Percentiles rank a stretch among this genome's conserved stretches.
phyloP scores from a whole-genome alignment of 331 rosid species.

The Saraca asoca region DNA sequence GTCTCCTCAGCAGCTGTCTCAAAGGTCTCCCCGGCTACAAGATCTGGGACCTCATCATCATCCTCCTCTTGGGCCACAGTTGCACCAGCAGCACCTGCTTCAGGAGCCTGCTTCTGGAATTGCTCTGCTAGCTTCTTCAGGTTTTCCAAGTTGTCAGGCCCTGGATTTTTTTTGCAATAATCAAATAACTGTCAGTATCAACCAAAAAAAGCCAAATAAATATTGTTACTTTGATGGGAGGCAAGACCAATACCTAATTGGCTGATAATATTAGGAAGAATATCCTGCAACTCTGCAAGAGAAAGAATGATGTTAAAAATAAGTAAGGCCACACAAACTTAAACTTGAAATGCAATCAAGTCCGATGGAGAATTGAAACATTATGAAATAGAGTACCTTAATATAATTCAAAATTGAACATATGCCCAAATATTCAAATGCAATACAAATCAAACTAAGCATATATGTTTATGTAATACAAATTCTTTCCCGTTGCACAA shows the following conservation, averaged over 20 bases:
- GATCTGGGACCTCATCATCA: constrained; percentile 68
- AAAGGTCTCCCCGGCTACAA: constrained; percentile 59
- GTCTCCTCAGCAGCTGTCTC: constrained; percentile 66
- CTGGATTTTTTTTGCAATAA: constrained; percentile 31
- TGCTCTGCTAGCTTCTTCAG: constrained; percentile 89
- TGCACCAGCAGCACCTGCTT: constrained; percentile 55
- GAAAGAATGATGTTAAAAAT: constrained; percentile 1
- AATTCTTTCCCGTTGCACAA: too few relatives aligned
- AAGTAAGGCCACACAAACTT: too few relatives aligned
- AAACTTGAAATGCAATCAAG: neutral
- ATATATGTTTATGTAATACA: neutral
- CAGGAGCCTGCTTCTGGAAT: constrained; percentile 78
- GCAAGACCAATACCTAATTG: constrained; percentile 64
- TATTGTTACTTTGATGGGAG: too few relatives aligned
- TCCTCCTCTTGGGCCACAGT: constrained; percentile 43
- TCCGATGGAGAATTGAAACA: neutral
- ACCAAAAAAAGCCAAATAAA: neutral
- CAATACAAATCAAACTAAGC: neutral
- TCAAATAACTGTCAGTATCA: neutral
- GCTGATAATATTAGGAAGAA: constrained; percentile 83
- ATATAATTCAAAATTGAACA: neutral
- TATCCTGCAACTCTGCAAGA: constrained; percentile 84
- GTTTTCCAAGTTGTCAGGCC: constrained; percentile 91
- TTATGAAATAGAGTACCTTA: too few relatives aligned
- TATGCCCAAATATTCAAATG: neutral